phyloP scores from a whole-genome alignment of 345 rosid species.

The Camelina hispida region DNA sequence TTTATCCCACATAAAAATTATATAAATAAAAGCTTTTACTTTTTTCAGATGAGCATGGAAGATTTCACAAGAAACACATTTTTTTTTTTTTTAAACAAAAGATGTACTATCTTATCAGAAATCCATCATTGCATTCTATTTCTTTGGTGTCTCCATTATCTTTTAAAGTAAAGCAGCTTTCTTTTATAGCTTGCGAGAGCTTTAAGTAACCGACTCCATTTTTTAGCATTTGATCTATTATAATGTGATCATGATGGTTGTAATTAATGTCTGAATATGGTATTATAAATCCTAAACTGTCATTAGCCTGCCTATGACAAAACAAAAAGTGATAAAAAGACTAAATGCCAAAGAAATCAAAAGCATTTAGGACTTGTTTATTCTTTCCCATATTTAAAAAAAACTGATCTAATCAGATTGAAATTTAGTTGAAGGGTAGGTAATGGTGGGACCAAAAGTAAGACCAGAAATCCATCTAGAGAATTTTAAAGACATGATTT shows the following conservation, averaged over 20 bases:
- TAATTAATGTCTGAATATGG: slow-evolving; percentile 16
- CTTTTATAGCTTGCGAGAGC: slow-evolving; percentile 33
- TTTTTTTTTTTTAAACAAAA: not conserved
- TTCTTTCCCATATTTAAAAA: slow-evolving; percentile 18
- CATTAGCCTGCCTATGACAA: slow-evolving; percentile 32
- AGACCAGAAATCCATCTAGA: slow-evolving; percentile 33
- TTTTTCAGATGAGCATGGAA: slow-evolving; percentile 39
- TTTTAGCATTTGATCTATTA: slow-evolving; percentile 29
- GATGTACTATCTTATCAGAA: slow-evolving; percentile 28
- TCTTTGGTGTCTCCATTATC: slow-evolving; percentile 43
- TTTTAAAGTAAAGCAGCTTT: slow-evolving; percentile 32
- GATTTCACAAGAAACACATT: slow-evolving; percentile 27
- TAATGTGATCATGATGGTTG: slow-evolving; percentile 35
- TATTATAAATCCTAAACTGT: slow-evolving; percentile 28
- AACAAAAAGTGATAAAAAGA: slow-evolving; percentile 37
- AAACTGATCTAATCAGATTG: slow-evolving; percentile 30
- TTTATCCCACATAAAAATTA: slow-evolving; percentile 33
- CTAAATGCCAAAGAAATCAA: slow-evolving; percentile 45
- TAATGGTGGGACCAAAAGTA: slow-evolving; percentile 40
- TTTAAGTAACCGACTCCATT: slow-evolving; percentile 46
- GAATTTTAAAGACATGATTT: slow-evolving; percentile 13
- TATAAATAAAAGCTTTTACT: slow-evolving; percentile 12
- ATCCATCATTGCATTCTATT: slow-evolving; percentile 41
- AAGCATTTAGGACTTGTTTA: slow-evolving; percentile 37
- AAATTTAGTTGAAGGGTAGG: slow-evolving; percentile 43